These are phyloP conservation scores for Lachnellula suecica DNA, from an alignment of 2,329 filamentous ascomycete species.

Conservation along the genomic window DNA sequence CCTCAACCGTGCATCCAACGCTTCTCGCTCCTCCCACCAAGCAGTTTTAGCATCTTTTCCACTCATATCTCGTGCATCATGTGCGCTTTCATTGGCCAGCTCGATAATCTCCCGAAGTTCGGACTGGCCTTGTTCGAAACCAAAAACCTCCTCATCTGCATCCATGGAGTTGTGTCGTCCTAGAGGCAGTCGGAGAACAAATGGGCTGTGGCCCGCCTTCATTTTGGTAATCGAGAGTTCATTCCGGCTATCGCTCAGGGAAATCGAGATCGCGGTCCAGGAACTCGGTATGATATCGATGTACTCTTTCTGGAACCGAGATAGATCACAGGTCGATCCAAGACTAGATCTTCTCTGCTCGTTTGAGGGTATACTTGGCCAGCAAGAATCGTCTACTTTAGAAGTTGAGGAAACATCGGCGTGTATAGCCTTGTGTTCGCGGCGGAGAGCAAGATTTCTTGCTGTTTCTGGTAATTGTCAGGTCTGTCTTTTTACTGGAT, in stretches of 20 bases:
- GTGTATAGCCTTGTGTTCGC: conserved; percentile 58
- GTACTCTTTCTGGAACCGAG: conserved; percentile 74
- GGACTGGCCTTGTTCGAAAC: conserved; percentile 74
- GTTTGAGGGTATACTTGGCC: conserved; percentile 38
- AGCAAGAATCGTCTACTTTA: conserved; percentile 40
- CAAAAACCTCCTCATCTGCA: conserved; percentile 77
- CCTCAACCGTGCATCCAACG: conserved; percentile 73
- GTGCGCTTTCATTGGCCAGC: conserved; percentile 80
- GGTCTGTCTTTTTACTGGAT: conserved; percentile 1
- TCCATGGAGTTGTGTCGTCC: conserved; percentile 80
- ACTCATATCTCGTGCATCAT: conserved; percentile 68
- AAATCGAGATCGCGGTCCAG: conserved; percentile 87
- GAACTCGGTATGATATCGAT: conserved; percentile 78
- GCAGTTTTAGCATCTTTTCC: conserved; percentile 73
- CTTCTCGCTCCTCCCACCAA: conserved; percentile 89
- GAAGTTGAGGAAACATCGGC: conserved; percentile 17
- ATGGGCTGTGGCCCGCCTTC: conserved; percentile 71
- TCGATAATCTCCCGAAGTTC: conserved; percentile 83
- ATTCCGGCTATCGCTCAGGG: conserved; percentile 75
- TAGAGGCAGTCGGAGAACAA: conserved; percentile 83
- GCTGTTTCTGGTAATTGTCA: conserved; percentile 53
- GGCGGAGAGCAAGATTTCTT: conserved; percentile 65
- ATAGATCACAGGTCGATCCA: conserved; percentile 50
- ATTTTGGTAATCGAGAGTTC: conserved; percentile 91
- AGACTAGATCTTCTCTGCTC: conserved; percentile 45